A percentile compares a stretch with the other conserved stretches of the same genome.
phyloP scores from a whole-genome alignment of 257 asterid species.

The Solanum rostratum region DNA sequence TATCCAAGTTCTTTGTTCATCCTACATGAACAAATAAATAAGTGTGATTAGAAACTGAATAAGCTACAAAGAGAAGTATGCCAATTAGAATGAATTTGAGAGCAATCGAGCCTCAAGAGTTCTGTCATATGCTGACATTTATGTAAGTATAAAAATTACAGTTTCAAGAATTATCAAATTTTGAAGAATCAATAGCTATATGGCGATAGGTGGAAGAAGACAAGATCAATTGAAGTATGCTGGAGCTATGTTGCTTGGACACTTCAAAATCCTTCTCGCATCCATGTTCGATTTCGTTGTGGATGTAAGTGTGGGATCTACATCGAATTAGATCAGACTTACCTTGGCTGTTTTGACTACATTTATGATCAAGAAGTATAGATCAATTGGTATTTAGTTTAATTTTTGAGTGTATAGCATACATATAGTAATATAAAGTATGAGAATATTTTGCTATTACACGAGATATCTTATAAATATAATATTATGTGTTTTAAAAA shows the following conservation, averaged over 20 bases:
- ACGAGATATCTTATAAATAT: background rate
- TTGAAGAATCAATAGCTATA: background rate
- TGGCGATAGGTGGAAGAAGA: background rate
- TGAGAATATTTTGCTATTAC: background rate
- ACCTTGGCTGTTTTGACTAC: background rate
- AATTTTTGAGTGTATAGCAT: background rate
- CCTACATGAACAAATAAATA: background rate
- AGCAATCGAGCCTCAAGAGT: background rate
- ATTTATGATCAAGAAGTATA: background rate
- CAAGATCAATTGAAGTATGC: background rate
- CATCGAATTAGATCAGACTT: background rate
- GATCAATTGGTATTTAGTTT: background rate
- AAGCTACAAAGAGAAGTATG: background rate
- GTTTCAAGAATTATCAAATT: background rate
- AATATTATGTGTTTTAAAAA: background rate
- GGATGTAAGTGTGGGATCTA: background rate
- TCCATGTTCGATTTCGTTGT: background rate
- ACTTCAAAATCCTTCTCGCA: background rate
- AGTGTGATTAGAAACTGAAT: background rate
- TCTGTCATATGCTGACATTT: background rate
- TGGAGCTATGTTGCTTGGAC: background rate
- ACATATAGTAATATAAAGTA: background rate
- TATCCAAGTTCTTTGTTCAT: background rate
- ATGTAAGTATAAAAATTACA: background rate
- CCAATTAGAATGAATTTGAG: background rate